Evolutionary conservation across 2,329 filamentous ascomycete species (phyloP), one percentile per base, ranked within the genome.

Genomic region (Tolypocladium album): DNA sequence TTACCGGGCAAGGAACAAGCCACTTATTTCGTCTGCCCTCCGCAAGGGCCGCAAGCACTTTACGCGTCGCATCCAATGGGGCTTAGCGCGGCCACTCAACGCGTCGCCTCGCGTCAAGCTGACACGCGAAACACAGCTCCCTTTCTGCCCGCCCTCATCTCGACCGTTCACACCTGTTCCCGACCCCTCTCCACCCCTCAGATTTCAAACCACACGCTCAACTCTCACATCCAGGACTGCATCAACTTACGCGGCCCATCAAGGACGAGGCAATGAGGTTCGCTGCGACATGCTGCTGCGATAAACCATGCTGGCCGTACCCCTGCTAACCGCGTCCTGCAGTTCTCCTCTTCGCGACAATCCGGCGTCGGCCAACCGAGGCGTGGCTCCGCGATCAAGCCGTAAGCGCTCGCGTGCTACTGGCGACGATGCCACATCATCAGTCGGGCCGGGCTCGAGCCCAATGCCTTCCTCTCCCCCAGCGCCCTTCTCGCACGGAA

Each of bases 291-390:
- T 15, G 15, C 40, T 27, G 4, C n/a, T n/a, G 9, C 34, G 31
- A 57, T 17, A 34, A 22, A 22, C 24, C 8, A 52, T n/a, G 9
- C 15, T 59, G n/a, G 55, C 27, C 66, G 47, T 53, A n/a, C 50
- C 50, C 15, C 2, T 55, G 22, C 50, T 55, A 31, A 55, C 50
- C 50, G 68, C 64, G 27, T 15, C 5, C 20, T 39, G 31, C 70
- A 95, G 90, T 79, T 95, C 91, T 73, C 92, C 92, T 72, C 82
- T 95, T 62, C 87, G 88, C 74, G 82, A 86, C 67, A 91, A 87
- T 76, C 88, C 89, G 80, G 86, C 88, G 62, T 92, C 92, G 65
- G 91, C 87, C 68, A 96, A 96, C 75, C 86, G 90, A 66, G 90
- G 90, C 58, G 72, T 82, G 34, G 79, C 76, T 52, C 72, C 78